Base-by-base conservation (phyloP, 2,329 filamentous ascomycete genomes). In the Epichloe scottii region DNA sequence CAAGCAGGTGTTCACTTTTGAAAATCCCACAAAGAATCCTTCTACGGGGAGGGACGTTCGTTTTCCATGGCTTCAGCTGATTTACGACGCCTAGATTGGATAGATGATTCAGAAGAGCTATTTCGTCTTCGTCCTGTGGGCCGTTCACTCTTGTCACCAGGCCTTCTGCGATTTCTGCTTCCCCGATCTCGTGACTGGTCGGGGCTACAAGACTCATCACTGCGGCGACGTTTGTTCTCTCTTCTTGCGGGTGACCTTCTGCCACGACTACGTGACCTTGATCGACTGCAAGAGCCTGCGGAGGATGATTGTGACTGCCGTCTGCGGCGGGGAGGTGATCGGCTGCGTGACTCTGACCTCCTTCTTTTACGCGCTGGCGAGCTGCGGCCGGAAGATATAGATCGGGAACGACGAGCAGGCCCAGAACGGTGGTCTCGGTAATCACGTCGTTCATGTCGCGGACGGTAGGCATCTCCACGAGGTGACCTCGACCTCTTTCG, bases 21-120 rank as follows among this genome's bases (percentile, higher is more conserved):
- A 7, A 7, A 11, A 42, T 23, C n/a, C 38, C 38, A 41, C 14
- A 23, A 23, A 34, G 6, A n/a, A 26, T 34, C 39, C 15, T 38
- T 48, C 19, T 42, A 50, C 40, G 58, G 51, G 26, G 55, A 57
- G 56, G 53, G 54, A 51, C 57, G 46, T 54, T 60, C 59, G 61
- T 63, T 64, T 65, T 66, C 60, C 56, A 56, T 72, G 74, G 66
- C 67, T 79, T 82, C 78, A 81, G 74, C 76, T 64, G 71, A 73
- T 67, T 69, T 77, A 66, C 71, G 65, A 69, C 68, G 72, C 62
- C 64, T 64, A 63, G 69, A 71, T 65, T 72, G 70, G 61, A 68
- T 66, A 64, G 72, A 73, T 61, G 76, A 75, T 62, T 69, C 69
- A 56, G 75, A 75, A 56, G 77, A 78, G 56, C 69, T 69, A 62